Evolutionary conservation across 345 rosid species (phyloP), one percentile per base, ranked within the genome.

Genomic region (Salix brachista): DNA sequence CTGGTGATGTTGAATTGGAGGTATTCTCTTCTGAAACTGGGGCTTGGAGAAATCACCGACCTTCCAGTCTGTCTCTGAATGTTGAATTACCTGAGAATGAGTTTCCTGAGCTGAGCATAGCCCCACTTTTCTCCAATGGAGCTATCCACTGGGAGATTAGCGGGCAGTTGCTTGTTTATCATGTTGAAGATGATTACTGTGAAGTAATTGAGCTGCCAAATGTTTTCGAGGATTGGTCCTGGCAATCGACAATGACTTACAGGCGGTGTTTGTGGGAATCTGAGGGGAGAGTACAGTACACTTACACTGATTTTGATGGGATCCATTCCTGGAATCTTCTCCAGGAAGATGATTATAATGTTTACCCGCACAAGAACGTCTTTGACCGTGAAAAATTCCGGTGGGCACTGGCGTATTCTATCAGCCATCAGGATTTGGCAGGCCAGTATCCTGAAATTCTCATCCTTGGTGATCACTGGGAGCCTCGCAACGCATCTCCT

Each of bases 291-390:
- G 62, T 82, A 37, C 71, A 72, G 10, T 76, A 68, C 48, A 25
- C 71, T 64, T 82, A 82, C 25, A 18, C 71, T 23, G 84, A 79
- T 62, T 17, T 10, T 36, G 77, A 72, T 5, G 80, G 82, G 5
- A 34, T 82, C 79, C 80, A 82, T 1, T 41, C 69, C 14, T 72
- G 78, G 85, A 25, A 32, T 52, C 80, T 82, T 21, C 76, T 82
- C 69, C 62, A 64, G 14, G 65, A 72, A 16, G 28, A 67, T 10
- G 85, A 82, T 28, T 75, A 68, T 61, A 46, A 76, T 30, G 25
- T 19, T n/a, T 54, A 70, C 39, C 75, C 18, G 2, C 3, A 10
- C 21, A 2, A 13, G 18, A 62, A 50, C 32, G 13, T 50, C 78
- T 75, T 75, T 28, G 78, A 79, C 37, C 60, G 65, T 18, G 3